phyloP scores from a whole-genome alignment of 306 rosid genomes.

The Calophaca sinica region DNA sequence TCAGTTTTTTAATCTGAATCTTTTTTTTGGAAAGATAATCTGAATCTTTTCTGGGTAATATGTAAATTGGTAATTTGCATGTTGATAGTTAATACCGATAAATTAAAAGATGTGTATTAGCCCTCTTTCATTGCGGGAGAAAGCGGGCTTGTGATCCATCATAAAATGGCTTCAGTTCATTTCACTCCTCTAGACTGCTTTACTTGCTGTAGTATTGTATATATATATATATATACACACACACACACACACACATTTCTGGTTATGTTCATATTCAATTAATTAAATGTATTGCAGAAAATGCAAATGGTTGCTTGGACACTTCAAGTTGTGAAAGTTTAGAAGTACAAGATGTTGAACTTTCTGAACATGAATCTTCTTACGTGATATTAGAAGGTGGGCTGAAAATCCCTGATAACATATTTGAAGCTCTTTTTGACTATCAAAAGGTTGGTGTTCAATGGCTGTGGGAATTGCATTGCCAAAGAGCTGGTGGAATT shows the following conservation, averaged over 20 bases:
- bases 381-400: slow-evolving; percentile 88
- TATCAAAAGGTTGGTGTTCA: slow-evolving; percentile 97
- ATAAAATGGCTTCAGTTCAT: slow-evolving; percentile 37
- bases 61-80: slow-evolving; percentile 5
- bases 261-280: slow-evolving; percentile 30
- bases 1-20: slow-evolving; percentile 32
- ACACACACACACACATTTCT: no score
- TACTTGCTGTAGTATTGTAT: slow-evolving; percentile 28
- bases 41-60: not conserved
- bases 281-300: slow-evolving; percentile 61
- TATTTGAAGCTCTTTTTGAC: slow-evolving; percentile 87
- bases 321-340: slow-evolving; percentile 67
- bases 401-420: slow-evolving; percentile 72
- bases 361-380: slow-evolving; percentile 62
- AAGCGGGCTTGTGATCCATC: slow-evolving; percentile 24
- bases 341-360: slow-evolving; percentile 60
- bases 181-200: slow-evolving; percentile 32
- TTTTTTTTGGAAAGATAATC: no score
- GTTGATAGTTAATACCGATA: slow-evolving; percentile 25
- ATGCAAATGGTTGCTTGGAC: slow-evolving; percentile 49
- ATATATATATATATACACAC: no score
- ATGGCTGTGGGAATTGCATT: slow-evolving; percentile 99
- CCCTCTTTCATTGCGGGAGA: slow-evolving; percentile 23
- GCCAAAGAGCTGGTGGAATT: slow-evolving; percentile 98
- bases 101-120: slow-evolving; percentile 30